Percentiles rank a stretch among this genome's conserved stretches.
Evolutionary conservation across 345 rosid species (phyloP).

Genomic region (Moricandia moricandioides): DNA sequence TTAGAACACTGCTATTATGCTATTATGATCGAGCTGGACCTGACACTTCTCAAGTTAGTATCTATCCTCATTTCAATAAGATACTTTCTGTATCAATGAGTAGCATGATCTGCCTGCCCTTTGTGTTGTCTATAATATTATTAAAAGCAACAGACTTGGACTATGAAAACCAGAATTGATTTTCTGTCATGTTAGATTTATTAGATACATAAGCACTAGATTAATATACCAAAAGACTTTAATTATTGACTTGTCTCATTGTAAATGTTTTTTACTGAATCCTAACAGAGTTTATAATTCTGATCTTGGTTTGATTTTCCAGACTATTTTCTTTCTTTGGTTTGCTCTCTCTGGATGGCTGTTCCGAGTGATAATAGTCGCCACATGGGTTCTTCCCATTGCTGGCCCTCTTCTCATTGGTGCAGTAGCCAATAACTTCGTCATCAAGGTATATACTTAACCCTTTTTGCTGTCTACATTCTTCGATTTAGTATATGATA

Average conservation of each 20-base stretch:
- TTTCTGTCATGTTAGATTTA: background rate
- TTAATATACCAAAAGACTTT: background rate
- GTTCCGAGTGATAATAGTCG: constrained; percentile 67
- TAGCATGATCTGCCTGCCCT: background rate
- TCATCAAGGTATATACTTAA: constrained; percentile 70
- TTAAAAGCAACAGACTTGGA: background rate
- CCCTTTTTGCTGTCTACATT: background rate
- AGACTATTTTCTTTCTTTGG: constrained; percentile 93
- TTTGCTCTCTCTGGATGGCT: constrained; percentile 96
- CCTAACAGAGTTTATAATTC: background rate
- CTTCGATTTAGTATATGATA: background rate
- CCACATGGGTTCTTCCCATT: constrained; percentile 80
- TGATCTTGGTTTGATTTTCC: background rate
- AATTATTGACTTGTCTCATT: background rate
- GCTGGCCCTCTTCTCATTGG: constrained; percentile 97
- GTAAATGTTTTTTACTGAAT: constrained; percentile 4
- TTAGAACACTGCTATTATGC: too few relatives aligned
- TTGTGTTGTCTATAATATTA: background rate
- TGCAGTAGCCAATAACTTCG: constrained; percentile 79
- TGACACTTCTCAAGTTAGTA: too few relatives aligned
- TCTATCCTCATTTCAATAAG: background rate
- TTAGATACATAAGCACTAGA: background rate
- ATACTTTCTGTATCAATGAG: background rate
- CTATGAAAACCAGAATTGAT: background rate
- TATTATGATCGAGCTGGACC: too few relatives aligned